Evolutionary conservation across 495 filamentous ascomycete species (phyloP), one percentile per base, ranked within the genome.

Genomic region (Astrothelium macrocarpum): DNA sequence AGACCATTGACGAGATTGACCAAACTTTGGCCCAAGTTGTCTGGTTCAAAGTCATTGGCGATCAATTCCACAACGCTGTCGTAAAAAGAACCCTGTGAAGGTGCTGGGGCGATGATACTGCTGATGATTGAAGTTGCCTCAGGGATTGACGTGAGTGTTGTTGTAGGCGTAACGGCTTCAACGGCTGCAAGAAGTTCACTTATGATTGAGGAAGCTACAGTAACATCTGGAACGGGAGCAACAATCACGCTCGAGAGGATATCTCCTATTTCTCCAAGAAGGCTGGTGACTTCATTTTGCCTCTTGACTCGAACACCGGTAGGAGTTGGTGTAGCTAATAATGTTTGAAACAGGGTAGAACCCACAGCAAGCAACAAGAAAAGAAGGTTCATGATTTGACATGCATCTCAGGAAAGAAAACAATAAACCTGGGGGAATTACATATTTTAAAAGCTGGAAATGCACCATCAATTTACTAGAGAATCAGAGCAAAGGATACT

Each of bases 1-100:
- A 56, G 49, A 28, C 63, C 65, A 20, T 63, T 36, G 12, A 67
- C 36, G 53, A 53, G 59, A 5, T n/a, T 11, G 5, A 59, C 7
- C 1, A 59, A 34, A 39, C 49, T 56, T 5, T 56, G 20, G 2
- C 20, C 49, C 23, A 56, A 16, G 25, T 56, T 56, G 11, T n/a
- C 26, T 26, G 49, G 49, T 56, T 28, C 2, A 25, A 56, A 56
- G 25, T 26, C n/a, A 29, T 56, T 56, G 49, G 49, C 49, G 16
- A 56, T 56, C 9, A 56, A 29, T 16, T 56, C 23, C 23, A 29
- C 49, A 28, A 56, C 49, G 16, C 25, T 56, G 23, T 56, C 25
- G 49, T 28, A 56, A 20, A 56, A 56, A 28, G 49, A 56, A n/a
- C 49, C 49, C 16, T 56, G 23, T 29, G 49, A 56, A 10, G 49